Base-by-base conservation (phyloP, 352 stramenopile genomes). In the Globisporangium middletonii region DNA sequence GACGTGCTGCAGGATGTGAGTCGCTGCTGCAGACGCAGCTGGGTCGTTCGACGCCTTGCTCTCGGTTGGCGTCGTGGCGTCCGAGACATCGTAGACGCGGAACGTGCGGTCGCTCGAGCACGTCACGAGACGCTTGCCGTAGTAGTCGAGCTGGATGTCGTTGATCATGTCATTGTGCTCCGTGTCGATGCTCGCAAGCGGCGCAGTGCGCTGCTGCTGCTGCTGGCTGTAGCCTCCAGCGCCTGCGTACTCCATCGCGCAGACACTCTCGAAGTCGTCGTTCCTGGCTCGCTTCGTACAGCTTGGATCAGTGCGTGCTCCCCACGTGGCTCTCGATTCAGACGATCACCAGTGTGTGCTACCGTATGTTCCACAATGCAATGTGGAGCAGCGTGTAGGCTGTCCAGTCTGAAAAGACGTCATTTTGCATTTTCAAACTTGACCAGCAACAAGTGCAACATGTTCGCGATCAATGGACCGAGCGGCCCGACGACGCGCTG, bases 81-180 rank as follows among this genome's bases (percentile, higher is more conserved):
- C 72, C 0, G 79, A 84, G 38, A 92, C 78, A 59, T 93, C 82
- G 65, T 92, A 95, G 38, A 95, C 64, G 57, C 83, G 82, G 61
- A 95, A 92, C 48, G 83, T 91, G 59, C 83, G 77, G 64, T 95
- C 86, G 18, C 70, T 77, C 33, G 86, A 95, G 65, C 83, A 93
- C 48, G 86, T 92, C 33, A 63, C 80, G 46, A 95, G 68, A 28
- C 81, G 80, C 59, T 94, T 92, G 62, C 83, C 82, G 60, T 95
- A 92, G 62, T 94, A 95, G 58, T 95, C 83, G 58, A 95, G 72
- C 67, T 95, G 84, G 37, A 94, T 91, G 68, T 95, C 86, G 64
- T 91, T 87, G 58, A 95, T 87, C 79, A 92, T 92, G 68, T 92
- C 86, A 41, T 88, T 89, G 65, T 95, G 86, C 61, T 94, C 83